Evolutionary conservation across 441 rosid species (phyloP).

Genomic region (Bruguiera hainesii): DNA sequence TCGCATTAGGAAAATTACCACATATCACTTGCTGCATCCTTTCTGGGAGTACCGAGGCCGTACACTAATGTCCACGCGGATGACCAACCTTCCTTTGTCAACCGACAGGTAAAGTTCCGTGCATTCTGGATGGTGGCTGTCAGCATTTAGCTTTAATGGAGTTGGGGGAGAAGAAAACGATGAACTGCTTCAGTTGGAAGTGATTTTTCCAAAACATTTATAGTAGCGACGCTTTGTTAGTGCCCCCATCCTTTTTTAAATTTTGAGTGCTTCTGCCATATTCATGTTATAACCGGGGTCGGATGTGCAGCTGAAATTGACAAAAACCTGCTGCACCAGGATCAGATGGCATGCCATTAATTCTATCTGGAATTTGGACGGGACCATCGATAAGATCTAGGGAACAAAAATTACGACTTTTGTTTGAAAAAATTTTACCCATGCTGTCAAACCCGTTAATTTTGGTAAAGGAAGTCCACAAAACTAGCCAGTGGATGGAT

Average conservation of each 20-base stretch:
- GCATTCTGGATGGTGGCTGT: slow-evolving; percentile 17
- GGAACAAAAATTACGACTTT: no score
- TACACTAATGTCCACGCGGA: slow-evolving; percentile 18
- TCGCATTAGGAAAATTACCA: not conserved
- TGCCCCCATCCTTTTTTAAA: not conserved
- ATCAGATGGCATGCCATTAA: not conserved
- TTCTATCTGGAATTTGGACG: no score
- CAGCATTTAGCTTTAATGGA: slow-evolving; percentile 1
- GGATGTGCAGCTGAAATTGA: not conserved
- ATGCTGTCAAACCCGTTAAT: no score
- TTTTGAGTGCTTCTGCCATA: not conserved
- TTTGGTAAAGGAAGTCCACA: no score
- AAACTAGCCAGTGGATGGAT: no score
- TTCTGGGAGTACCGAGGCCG: slow-evolving; percentile 19
- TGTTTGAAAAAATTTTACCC: no score
- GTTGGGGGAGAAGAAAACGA: not conserved
- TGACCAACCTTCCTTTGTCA: slow-evolving; percentile 14
- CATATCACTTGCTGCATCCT: not conserved
- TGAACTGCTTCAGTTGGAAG: not conserved
- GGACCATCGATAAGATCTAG: no score
- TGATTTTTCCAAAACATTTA: not conserved
- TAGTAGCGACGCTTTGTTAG: not conserved
- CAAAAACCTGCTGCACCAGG: not conserved
- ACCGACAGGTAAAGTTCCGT: slow-evolving; percentile 10
- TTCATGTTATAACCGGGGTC: not conserved